Evolutionary conservation across 169 alveolate species (phyloP), one percentile per base, ranked within the genome.

Genomic region (Eimeria brunetti): DNA sequence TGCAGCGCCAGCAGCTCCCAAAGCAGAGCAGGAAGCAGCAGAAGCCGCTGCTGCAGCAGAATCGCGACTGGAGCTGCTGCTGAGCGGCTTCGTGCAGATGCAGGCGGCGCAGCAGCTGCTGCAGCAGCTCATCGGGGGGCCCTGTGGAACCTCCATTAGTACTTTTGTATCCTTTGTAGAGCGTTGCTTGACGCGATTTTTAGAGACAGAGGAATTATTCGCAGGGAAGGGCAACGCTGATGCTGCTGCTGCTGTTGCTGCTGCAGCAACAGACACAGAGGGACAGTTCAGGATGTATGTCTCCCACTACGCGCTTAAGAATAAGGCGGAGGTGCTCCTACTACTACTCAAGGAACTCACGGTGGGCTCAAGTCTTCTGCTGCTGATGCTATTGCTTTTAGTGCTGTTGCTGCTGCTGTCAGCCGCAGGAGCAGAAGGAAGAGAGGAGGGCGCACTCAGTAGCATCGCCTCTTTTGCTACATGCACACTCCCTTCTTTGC

Each of bases 211-310:
- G 69, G 89, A 80, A 49, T n/a, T 80, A 51, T 80, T 80, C 24
- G 89, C 89, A 44, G 89, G 89, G 49, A 80, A 49, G 49, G 89
- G 71, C 27, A 33, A 80, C 24, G 89, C 46, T 11, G 89, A 46
- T 9, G 69, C 89, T n/a, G 89, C 89, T 46, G 69, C 76, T 7
- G 91, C 91, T 12, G 91, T 84, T 53, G 91, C 76, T 53, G 91
- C 91, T 58, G 80, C 91, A 14, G 56, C 80, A 30, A 36, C 62
- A 36, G 91, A 60, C 53, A 36, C 60, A 24, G 80, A 60, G 60
- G 78, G 78, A n/a, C 80, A 60, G 76, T 56, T 60, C 36, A 33
- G 78, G 58, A 41, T 60, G 51, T 36, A 56, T 38, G 78, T 60
- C 0, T 56, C 91, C 44, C 80, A 56, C 78, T 56, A 84, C 78